Percentiles rank a stretch among this genome's conserved stretches.
Conservation (phyloP, 2,329 filamentous ascomycete genomes). For the Xylaria sp. region DNA sequence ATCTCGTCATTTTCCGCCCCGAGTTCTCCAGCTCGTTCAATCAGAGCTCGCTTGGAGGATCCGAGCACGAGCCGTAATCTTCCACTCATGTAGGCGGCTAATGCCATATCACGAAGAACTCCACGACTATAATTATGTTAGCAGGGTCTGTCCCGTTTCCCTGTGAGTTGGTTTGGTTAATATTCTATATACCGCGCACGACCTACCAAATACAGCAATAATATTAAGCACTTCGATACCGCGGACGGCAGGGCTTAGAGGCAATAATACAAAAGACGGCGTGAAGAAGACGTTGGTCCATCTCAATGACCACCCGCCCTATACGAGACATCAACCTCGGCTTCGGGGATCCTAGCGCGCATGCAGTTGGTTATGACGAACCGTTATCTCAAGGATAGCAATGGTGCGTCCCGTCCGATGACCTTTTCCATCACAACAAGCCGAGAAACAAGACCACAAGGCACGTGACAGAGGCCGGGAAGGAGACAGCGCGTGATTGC, state of each 20-base stretch:
- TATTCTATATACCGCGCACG: not conserved
- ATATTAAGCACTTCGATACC: conserved; percentile 68
- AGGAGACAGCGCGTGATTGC: conserved; percentile 61
- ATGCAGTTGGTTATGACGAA: conserved; percentile 46
- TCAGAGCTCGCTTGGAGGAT: conserved; percentile 59
- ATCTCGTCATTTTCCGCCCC: conserved; percentile 59
- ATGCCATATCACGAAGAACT: conserved; percentile 23
- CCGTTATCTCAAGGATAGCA: conserved; percentile 63
- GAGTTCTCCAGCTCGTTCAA: conserved; percentile 62
- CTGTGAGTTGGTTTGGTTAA: not conserved
- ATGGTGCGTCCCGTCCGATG: conserved; percentile 61
- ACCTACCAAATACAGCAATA: conserved; percentile 67
- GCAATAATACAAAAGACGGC: conserved; percentile 68
- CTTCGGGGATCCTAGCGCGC: conserved; percentile 30
- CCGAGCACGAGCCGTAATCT: conserved; percentile 63
- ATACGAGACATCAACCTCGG: not conserved
- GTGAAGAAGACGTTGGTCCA: conserved; percentile 71
- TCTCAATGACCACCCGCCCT: conserved; percentile 67
- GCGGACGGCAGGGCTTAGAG: conserved; percentile 65
- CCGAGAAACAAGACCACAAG: conserved; percentile 65
- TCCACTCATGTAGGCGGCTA: conserved; percentile 56
- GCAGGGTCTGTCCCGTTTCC: conserved; percentile 45
- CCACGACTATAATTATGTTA: conserved; percentile 55
- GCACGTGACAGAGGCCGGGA: conserved; percentile 70
- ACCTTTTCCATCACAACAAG: conserved; percentile 61